Evolutionary conservation across 306 rosid genomes (phyloP), one percentile per base, ranked within the genome.

Genomic region (Rosa chinensis): DNA sequence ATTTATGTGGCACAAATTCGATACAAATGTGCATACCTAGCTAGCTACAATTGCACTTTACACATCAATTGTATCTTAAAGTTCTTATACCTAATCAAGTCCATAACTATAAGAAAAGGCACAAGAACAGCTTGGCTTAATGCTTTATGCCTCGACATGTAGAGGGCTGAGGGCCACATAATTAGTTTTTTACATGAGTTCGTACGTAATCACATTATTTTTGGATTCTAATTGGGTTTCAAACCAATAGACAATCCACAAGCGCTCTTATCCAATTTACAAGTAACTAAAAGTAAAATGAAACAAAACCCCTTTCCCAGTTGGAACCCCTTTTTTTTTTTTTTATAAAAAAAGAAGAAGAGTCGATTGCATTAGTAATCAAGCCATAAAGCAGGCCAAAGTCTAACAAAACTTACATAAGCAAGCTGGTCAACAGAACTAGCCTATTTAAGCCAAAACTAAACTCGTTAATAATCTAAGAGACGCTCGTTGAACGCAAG

Each of bases 161-260:
- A 40, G 8, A 67, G 72, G 72, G 72, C 49, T 49, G 8, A 67
- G 72, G 72, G 72, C 49, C 72, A 67, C 72, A 37, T 7, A 13
- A 52, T 52, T 9, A 66, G 21, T 66, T 14, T 40, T 37, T 37
- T 40, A 18, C 8, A 8, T 37, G 5, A 67, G 14, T 39, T 18
- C 25, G 72, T 67, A 67, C 72, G 72, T 67, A 10, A 67, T 40
- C 72, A 67, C 49, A 67, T 20, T 40, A 10, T 14, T 37, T 37
- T 66, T 13, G 17, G n/a, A 18, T 20, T 44, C 40, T 39, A 39
- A 66, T 8, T 62, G 42, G 44, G 70, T 67, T 63, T 13, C 14
- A 20, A 67, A 40, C 28, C 16, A 18, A 39, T 67, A 1, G 8
- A 39, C 6, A 35, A 16, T 18, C 32, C 5, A 21, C 64, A 58